Evolutionary conservation across 2,329 filamentous ascomycete species (phyloP), one percentile per base, ranked within the genome.

Genomic region (Cryphonectria japonica): DNA sequence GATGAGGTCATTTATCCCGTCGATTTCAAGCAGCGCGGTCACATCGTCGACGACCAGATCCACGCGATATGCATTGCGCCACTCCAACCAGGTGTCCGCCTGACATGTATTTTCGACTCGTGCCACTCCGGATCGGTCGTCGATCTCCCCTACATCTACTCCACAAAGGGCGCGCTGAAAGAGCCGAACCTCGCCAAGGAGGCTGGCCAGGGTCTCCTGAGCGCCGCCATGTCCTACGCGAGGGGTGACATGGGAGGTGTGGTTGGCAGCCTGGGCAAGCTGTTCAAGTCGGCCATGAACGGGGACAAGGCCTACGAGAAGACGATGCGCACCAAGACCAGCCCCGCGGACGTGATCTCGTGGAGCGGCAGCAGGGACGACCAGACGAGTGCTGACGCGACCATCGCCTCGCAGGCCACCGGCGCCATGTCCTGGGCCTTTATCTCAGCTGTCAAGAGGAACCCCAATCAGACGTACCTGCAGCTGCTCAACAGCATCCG

Each of bases 401-500:
- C 90, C 39, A 98, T 98, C 75, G 89, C 87, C 60, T 90, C 93
- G 70, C 88, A 98, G 83, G 95, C 96, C 46, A 99, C 96, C 0
- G 96, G 96, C 69, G 96, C 96, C 81, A 98, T 99, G 96, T 97
- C 94, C 3, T 98, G 93, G 90, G 96, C 96, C 2, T 99, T 99
- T 81, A 96, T 99, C 80, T 90, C 88, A 1, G 92, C 95, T 29
- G 87, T 98, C 78, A 95, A 93, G 85, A 94, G 95, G 84, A 97
- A 97, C 79, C 94, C 94, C 0, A 92, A 97, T 79, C 96, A 98
- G 85, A 97, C 92, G 83, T 99, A 99, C 79, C 93, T 98, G 66
- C 91, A 98, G 85, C 85, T 99, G 71, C 87, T 99, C 75, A 98
- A 98, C 86, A 97, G 91, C 81, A 95, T 99, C 78, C 93, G 96